Conservation (phyloP, 1,284 basidiomycete species). For the Trichosporon faecale region DNA sequence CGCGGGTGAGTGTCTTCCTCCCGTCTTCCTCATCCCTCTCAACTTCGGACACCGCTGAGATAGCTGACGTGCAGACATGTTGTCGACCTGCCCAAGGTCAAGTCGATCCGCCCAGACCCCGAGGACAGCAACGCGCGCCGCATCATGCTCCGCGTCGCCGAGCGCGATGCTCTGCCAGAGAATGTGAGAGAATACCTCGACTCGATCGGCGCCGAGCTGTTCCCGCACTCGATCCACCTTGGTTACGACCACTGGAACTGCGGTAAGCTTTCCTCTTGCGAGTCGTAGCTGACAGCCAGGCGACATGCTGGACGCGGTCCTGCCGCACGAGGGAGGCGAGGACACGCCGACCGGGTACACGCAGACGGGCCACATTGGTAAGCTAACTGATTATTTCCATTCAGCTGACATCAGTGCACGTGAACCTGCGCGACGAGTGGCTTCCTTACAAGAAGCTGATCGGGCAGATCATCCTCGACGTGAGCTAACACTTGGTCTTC, state of each 20-base stretch:
- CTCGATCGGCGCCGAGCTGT: slow-evolving; percentile 59
- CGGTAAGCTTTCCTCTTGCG: slow-evolving; percentile 56
- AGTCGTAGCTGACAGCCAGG: slow-evolving; percentile 55
- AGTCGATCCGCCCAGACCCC: slow-evolving; percentile 60
- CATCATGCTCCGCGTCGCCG: slow-evolving; percentile 61
- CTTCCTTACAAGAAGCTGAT: slow-evolving; percentile 87
- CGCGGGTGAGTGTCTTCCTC: slow-evolving; percentile 57
- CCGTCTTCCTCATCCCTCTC: neutral
- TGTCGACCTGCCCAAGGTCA: slow-evolving; percentile 66
- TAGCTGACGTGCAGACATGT: slow-evolving; percentile 53
- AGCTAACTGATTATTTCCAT: slow-evolving; percentile 25
- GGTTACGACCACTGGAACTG: slow-evolving; percentile 82
- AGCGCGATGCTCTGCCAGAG: slow-evolving; percentile 63
- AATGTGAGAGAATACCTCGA: slow-evolving; percentile 60
- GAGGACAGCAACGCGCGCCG: slow-evolving; percentile 57
- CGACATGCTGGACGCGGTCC: slow-evolving; percentile 72
- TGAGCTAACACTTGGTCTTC: slow-evolving; percentile 52
- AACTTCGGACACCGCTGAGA: too few relatives aligned
- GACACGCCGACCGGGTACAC: slow-evolving; percentile 85
- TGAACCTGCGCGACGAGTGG: slow-evolving; percentile 88
- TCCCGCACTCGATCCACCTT: slow-evolving; percentile 62
- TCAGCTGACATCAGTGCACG: slow-evolving; percentile 57
- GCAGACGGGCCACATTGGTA: slow-evolving; percentile 85
- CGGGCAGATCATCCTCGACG: slow-evolving; percentile 86
- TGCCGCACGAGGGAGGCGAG: slow-evolving; percentile 71